Base-by-base conservation (phyloP, 202 grass and related monocot genomes). In the Zizania palustris region DNA sequence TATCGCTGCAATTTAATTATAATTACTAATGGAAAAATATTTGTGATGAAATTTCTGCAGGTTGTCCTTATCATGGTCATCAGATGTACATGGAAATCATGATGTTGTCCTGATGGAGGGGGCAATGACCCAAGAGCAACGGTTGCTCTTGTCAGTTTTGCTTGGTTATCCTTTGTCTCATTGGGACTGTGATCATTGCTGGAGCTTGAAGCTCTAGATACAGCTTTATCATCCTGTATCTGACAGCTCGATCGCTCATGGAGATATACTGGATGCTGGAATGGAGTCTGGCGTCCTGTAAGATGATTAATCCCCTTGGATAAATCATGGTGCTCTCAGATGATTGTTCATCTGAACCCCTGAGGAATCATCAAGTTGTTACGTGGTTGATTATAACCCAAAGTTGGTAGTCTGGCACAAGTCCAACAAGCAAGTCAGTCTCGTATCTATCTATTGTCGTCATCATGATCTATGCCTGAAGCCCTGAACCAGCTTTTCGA, bases 1-100 rank as follows among this genome's bases (percentile, higher is more conserved):
- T 74, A 5, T 56, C 68, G 7, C 11, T 54, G 21, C 55, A 37
- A 18, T 79, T 53, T 69, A 5, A 62, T 15, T 60, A 60, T 20
- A 46, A 21, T 40, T 61, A 63, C 36, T 67, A 13, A 54, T 63
- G 45, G 3, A 9, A 57, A 45, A 11, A 69, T 61, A 3, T 38
- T 85, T 53, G 12, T 41, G 6, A 49, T 75, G 67, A 37, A 77
- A 78, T 59, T 51, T 43, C 15, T 59, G 60, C 83, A 90, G 88
- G 79, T 83, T 83, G 69, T 80, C 49, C 41, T 79, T 90, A 46
- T 72, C 79, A 80, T 90, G 83, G 64, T 90, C 70, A 79, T 49
- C 79, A 83, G 71, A 89, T 82, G 80, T 78, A 79, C 74, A 72
- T 88, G 46, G 43, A 82, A 70, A 82, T 67, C 75, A 71, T 76